Base-by-base conservation (phyloP, 2,329 filamentous ascomycete species). In the Sporothrix pseudoabietina region DNA sequence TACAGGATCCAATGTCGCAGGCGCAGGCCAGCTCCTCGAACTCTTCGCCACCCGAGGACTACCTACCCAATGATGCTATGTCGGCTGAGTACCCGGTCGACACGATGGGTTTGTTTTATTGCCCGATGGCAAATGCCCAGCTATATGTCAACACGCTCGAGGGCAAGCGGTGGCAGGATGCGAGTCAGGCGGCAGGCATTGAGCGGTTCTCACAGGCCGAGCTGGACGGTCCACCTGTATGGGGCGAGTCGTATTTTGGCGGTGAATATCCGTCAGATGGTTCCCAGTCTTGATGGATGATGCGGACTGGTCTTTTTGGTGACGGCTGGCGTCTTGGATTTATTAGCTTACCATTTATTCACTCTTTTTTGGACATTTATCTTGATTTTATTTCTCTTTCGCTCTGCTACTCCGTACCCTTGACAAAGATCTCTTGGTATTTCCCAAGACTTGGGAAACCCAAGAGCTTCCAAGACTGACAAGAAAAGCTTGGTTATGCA, bases 191-290 rank as follows among this genome's bases (percentile, higher is more conserved):
- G 0, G 77, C 77, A 2, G 76, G 77, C 5, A 73, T 79, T n/a
- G 77, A 78, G 68, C 76, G 77, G 35, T 79, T 80, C 44, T 76
- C 78, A n/a, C 76, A 78, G 47, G 77, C 77, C 2, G 70, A 74
- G n/a, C 30, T 55, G 16, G n/a, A 71, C 1, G 61, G 70, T 3
- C 35, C 59, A 10, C n/a, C 59, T n/a, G 59, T 65, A 14, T 65
- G 35, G 59, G 59, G 35, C 3, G 35, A 6, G n/a, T 26, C 55
- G 14, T 59, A 59, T 35, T 59, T 65, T 44, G 35, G 59, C 7
- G 8, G 35, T 26, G 59, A 9, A 12, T 65, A 26, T 44, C 19
- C 35, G 9, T 2, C 35, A 19, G 59, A 19, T 22, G 39, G 10
- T 14, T 65, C 44, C 12, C 35, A 44, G 14, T 26, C 59, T 12